Evolutionary conservation across 345 rosid species (phyloP).

Genomic region (Psidium friedrichsthalianum): DNA sequence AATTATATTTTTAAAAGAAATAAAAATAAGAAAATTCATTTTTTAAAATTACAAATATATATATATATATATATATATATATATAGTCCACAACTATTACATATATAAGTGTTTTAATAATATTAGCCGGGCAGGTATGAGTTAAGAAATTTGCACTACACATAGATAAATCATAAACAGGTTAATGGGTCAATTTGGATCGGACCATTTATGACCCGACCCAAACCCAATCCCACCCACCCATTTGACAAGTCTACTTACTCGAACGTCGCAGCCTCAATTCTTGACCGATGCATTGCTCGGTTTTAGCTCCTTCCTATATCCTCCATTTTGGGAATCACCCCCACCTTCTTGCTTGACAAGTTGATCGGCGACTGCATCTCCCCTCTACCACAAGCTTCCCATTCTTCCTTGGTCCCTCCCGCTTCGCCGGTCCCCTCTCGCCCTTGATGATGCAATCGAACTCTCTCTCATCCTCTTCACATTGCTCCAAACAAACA

Average conservation of each 20-base stretch:
- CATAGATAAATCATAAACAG: too few species aligned
- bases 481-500: neutral
- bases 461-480: conserved; percentile 54
- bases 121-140: too few species aligned
- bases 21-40: too few species aligned
- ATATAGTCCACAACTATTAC: too few species aligned
- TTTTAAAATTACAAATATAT: too few species aligned
- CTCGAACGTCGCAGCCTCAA: conserved; percentile 45
- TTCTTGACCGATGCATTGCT: conserved; percentile 25
- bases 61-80: too few species aligned
- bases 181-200: too few species aligned
- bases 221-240: too few species aligned
- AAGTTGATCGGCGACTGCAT: conserved; percentile 31
- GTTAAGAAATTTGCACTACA: too few species aligned
- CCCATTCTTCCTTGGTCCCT: conserved; percentile 25
- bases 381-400: conserved; percentile 14
- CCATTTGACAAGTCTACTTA: neutral
- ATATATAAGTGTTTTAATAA: too few species aligned
- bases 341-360: conserved; percentile 6
- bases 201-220: too few species aligned
- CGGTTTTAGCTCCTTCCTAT: conserved; percentile 17
- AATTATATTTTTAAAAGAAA: too few species aligned
- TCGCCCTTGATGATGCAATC: conserved; percentile 22
- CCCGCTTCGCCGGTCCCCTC: conserved; percentile 43
- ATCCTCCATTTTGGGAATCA: neutral